These are phyloP conservation scores for Gonium pectorale DNA, from an alignment of 139 green algal species.

Conservation along the genomic window DNA sequence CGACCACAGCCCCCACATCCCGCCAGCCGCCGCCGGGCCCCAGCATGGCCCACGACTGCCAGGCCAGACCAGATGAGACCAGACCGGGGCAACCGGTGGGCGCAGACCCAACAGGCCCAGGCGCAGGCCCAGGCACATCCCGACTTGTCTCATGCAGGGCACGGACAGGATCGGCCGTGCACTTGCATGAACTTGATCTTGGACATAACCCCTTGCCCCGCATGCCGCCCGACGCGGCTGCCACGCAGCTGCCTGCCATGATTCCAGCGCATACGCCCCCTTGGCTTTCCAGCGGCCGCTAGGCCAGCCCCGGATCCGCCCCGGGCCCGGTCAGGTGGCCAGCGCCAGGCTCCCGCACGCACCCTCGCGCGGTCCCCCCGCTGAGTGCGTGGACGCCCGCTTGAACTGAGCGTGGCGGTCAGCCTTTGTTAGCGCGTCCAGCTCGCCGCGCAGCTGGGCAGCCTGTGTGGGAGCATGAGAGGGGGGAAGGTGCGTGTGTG, in stretches of 20 bases:
- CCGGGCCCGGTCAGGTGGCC: not conserved
- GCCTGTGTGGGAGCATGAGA: not conserved
- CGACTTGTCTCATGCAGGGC: no score
- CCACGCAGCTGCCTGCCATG: not conserved
- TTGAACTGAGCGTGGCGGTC: slow-evolving; percentile 38
- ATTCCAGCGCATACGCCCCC: not conserved
- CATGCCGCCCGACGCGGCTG: no score
- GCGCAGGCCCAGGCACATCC: no score
- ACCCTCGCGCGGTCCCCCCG: not conserved
- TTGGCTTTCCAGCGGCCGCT: not conserved
- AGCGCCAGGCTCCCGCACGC: not conserved
- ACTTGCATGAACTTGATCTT: no score
- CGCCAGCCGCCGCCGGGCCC: no score
- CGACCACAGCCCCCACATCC: no score
- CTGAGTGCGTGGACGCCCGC: not conserved
- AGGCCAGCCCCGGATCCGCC: not conserved
- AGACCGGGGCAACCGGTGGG: no score
- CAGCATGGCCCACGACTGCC: no score
- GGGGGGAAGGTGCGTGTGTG: not conserved
- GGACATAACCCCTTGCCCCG: no score
- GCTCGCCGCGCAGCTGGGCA: slow-evolving; percentile 36
- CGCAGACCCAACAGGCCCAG: no score
- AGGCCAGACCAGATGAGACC: no score
- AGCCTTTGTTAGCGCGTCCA: not conserved
- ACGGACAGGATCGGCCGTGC: no score